These are phyloP conservation scores for Cnidoscolus chayamansa DNA, from an alignment of 441 rosid genomes.

Conservation along the genomic window DNA sequence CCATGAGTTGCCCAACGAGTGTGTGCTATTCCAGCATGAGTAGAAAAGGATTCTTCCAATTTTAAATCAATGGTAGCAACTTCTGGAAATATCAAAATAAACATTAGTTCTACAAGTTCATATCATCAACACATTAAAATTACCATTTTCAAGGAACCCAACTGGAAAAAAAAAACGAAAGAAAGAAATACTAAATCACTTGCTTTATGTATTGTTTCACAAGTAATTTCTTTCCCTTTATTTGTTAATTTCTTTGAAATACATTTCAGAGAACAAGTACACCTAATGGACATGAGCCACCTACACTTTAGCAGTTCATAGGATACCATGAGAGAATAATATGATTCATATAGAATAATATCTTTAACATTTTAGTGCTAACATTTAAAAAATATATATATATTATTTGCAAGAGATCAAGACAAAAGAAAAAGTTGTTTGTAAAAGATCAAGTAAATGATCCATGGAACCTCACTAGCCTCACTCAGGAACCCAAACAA, in stretches of 20 bases:
- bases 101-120: slow-evolving; percentile 10
- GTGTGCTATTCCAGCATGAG: slow-evolving; percentile 95
- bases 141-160: neutral
- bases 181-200: neutral
- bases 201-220: neutral
- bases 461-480: slow-evolving; percentile 15
- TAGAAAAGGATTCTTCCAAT: slow-evolving; percentile 59
- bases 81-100: slow-evolving; percentile 43
- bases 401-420: neutral
- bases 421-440: too few species aligned
- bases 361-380: too few species aligned
- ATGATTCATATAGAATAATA: neutral
- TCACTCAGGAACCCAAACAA: neutral
- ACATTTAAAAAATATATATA: too few species aligned
- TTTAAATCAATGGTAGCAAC: slow-evolving; percentile 55
- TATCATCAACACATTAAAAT: neutral
- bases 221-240: slow-evolving; percentile 1
- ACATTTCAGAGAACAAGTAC: neutral
- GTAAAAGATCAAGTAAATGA: neutral
- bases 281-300: neutral
- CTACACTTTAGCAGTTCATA: neutral
- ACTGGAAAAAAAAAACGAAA: neutral
- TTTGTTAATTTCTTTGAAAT: neutral
- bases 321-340: neutral
- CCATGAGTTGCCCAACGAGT: slow-evolving; percentile 99